Evolutionary conservation across 352 stramenopile genomes (phyloP).

Genomic region (Globisporangium parvum): DNA sequence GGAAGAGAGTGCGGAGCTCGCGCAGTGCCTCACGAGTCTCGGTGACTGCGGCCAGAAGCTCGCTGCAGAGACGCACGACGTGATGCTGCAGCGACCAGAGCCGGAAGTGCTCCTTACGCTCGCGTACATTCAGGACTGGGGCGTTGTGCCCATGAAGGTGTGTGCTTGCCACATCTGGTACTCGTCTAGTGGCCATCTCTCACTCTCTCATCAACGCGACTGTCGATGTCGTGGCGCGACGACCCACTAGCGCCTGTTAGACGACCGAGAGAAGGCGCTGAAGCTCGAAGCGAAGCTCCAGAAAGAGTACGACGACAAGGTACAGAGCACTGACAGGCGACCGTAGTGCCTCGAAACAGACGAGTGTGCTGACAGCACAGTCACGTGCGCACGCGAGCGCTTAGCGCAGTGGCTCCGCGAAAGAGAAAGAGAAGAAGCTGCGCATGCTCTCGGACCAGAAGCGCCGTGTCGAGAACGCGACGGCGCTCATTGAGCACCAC

Average conservation of each 20-base stretch:
- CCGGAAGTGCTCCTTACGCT: constrained; percentile 61
- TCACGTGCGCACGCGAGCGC: background rate
- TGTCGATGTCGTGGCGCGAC: background rate
- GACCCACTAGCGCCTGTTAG: constrained; percentile 45
- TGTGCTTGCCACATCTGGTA: constrained; percentile 7
- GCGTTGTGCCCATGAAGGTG: constrained; percentile 71
- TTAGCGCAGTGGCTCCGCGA: constrained; percentile 38
- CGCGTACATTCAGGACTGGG: constrained; percentile 79
- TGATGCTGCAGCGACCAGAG: constrained; percentile 70
- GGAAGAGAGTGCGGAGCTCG: constrained; percentile 38
- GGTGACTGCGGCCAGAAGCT: constrained; percentile 45
- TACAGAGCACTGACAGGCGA: background rate
- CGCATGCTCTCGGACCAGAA: constrained; percentile 80
- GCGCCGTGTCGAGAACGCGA: constrained; percentile 79
- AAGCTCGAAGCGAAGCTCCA: constrained; percentile 76
- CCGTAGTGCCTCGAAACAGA: constrained; percentile 22
- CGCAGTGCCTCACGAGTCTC: constrained; percentile 43
- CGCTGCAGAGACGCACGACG: constrained; percentile 61
- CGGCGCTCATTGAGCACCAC: constrained; percentile 63
- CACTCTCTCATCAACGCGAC: background rate
- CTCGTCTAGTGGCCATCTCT: background rate
- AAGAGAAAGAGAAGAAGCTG: constrained; percentile 77
- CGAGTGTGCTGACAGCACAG: no score
- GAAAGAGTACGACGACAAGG: constrained; percentile 63
- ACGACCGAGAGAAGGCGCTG: constrained; percentile 75